These are phyloP conservation scores for Mycogone perniciosa DNA, from an alignment of 2,329 filamentous ascomycete genomes.

Conservation along the genomic window DNA sequence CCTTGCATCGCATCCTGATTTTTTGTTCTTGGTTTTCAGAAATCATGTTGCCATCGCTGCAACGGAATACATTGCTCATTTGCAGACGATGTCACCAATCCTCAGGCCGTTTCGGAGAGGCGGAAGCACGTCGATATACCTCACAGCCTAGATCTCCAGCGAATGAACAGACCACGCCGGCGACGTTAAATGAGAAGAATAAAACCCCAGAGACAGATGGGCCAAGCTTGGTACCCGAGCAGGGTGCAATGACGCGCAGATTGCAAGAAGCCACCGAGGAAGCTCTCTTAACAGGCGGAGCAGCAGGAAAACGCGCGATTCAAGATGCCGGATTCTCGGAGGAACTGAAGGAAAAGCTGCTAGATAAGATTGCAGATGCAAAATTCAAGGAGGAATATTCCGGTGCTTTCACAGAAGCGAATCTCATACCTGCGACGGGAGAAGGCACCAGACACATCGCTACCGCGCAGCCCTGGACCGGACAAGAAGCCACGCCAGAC, in stretches of 20 bases:
- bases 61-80: conserved; percentile 1
- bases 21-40: neutral
- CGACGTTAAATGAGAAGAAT: neutral
- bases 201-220: neutral
- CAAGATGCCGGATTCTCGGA: conserved; percentile 59
- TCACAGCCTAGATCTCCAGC: neutral
- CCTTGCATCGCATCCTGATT: no score
- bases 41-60: neutral
- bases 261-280: conserved; percentile 59
- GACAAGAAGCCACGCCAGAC: conserved; percentile 67
- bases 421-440: conserved; percentile 52
- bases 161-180: conserved; percentile 1
- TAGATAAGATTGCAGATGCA: conserved; percentile 50
- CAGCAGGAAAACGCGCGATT: conserved; percentile 51
- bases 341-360: conserved; percentile 52
- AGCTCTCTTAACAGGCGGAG: conserved; percentile 51
- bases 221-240: conserved; percentile 11
- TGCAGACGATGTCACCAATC: neutral
- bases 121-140: neutral
- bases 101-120: neutral
- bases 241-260: conserved; percentile 48
- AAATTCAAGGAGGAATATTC: conserved; percentile 48
- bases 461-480: conserved; percentile 66
- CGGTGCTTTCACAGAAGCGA: conserved; percentile 41
- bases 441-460: conserved; percentile 63